Conservation (phyloP, 2,329 filamentous ascomycete genomes). For the Penicillium sp. region DNA sequence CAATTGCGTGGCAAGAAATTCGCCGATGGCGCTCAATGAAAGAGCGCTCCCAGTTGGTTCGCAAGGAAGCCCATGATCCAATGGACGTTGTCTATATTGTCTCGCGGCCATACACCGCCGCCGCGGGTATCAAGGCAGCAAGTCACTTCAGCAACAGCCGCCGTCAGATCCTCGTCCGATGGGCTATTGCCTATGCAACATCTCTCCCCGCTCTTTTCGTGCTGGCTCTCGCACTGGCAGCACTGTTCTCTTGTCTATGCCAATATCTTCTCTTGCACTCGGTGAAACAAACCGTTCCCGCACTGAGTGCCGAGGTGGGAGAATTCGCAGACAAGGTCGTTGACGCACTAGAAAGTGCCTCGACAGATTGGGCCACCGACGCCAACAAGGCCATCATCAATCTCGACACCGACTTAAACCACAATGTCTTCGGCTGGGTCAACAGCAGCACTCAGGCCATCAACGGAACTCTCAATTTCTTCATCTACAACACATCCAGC, state of each 20-base stretch:
- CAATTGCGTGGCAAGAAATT: slow-evolving; percentile 79
- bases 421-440: slow-evolving; percentile 83
- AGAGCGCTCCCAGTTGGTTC: slow-evolving; percentile 65
- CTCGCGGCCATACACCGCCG: slow-evolving; percentile 73
- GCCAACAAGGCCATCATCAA: slow-evolving; percentile 69
- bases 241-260: slow-evolving; percentile 77
- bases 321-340: slow-evolving; percentile 78
- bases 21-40: slow-evolving; percentile 72
- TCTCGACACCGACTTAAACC: slow-evolving; percentile 71
- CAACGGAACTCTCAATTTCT: slow-evolving; percentile 79
- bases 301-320: slow-evolving; percentile 70
- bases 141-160: slow-evolving; percentile 61
- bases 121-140: slow-evolving; percentile 67
- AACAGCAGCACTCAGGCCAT: slow-evolving; percentile 76
- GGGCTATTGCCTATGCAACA: slow-evolving; percentile 84
- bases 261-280: slow-evolving; percentile 74
- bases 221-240: slow-evolving; percentile 75
- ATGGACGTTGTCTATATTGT: slow-evolving; percentile 88
- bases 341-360: slow-evolving; percentile 67
- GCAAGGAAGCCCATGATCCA: slow-evolving; percentile 66
- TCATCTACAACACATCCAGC: slow-evolving; percentile 72
- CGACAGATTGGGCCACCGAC: slow-evolving; percentile 70
- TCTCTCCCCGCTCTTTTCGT: slow-evolving; percentile 82
- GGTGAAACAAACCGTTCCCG: slow-evolving; percentile 73
- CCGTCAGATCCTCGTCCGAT: slow-evolving; percentile 71